Evolutionary conservation across 106 monocot species (phyloP).

Genomic region (Xerophyta viscosa): DNA sequence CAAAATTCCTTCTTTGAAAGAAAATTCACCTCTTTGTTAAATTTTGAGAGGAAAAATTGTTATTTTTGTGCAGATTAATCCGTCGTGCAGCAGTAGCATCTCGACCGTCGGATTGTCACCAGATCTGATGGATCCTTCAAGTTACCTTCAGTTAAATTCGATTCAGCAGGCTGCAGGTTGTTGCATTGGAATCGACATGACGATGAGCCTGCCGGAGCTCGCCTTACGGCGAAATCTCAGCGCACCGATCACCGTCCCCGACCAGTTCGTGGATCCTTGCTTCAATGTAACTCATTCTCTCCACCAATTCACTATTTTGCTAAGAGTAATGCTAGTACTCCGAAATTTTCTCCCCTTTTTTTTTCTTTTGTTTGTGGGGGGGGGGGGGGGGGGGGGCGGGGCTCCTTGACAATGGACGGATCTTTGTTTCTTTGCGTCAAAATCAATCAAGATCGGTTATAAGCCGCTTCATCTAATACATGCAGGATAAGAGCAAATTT

Average conservation of each 20-base stretch:
- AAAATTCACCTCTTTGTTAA: too few species aligned
- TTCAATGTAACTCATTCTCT: slow-evolving; percentile 34
- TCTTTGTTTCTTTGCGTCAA: too few species aligned
- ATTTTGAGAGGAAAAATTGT: not conserved
- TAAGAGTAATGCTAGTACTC: too few species aligned
- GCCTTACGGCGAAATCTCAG: slow-evolving; percentile 3
- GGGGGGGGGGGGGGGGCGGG: too few species aligned
- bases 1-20: too few species aligned
- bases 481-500: too few species aligned
- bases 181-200: slow-evolving; percentile 20
- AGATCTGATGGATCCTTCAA: slow-evolving; percentile 12
- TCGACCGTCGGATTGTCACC: slow-evolving; percentile 4
- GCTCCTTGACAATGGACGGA: too few species aligned
- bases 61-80: slow-evolving; percentile 10
- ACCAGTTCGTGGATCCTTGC: slow-evolving; percentile 13
- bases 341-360: too few species aligned
- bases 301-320: too few species aligned
- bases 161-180: slow-evolving; percentile 13
- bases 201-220: slow-evolving; percentile 6
- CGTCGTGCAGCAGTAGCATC: slow-evolving; percentile 2
- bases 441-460: too few species aligned
- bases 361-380: too few species aligned
- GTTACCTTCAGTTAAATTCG: slow-evolving; percentile 24
- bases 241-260: slow-evolving; percentile 4
- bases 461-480: too few species aligned